Base-by-base conservation (phyloP, 345 rosid species). In the Eucalyptus paniculata region DNA sequence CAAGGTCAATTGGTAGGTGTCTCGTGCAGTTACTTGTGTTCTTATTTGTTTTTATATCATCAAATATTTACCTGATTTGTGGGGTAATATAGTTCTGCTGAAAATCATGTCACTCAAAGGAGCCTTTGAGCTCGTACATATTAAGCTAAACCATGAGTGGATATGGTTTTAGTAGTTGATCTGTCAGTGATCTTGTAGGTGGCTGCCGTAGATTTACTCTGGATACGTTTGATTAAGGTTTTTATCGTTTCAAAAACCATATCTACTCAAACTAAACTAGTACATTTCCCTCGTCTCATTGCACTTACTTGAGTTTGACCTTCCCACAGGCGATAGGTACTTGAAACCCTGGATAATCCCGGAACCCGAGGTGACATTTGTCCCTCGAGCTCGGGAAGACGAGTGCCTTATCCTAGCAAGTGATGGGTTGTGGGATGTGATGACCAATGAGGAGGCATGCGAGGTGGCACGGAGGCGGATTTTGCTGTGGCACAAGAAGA, bases 1-100 rank as follows among this genome's bases (percentile, higher is more conserved):
- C 99, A 82, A 95, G 99, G 90, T 95, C 99, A 82, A 95, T 97
- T 23, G 99, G 99, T 97, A 94, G 26, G 95, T 91, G 86, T 88
- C 90, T 88, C 50, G 40, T 77, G 85, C 85, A 28, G 21, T 77
- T 77, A 65, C 24, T 86, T 30, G 87, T 56, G 26, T 32, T 34
- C 42, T 14, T 34, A 7, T n/a, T 86, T 86, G 26, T 32, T 86
- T 49, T 86, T n/a, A 21, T 26, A 12, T 9, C 18, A 10, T 86
- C 44, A 19, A 58, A 50, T 51, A 32, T 19, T n/a, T 21, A 21
- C 85, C 47, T 40, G 30, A 40, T 77, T 21, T 77, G 85, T 3
- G 30, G 85, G 16, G 47, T 50, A 53, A 86, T 32, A 34, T n/a
- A 21, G 88, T 40, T 50, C 88, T 51, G 37, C 45, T 28, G 18